Conservation (phyloP, 148 eudicot genomes). For the Pouteria glomerata region DNA sequence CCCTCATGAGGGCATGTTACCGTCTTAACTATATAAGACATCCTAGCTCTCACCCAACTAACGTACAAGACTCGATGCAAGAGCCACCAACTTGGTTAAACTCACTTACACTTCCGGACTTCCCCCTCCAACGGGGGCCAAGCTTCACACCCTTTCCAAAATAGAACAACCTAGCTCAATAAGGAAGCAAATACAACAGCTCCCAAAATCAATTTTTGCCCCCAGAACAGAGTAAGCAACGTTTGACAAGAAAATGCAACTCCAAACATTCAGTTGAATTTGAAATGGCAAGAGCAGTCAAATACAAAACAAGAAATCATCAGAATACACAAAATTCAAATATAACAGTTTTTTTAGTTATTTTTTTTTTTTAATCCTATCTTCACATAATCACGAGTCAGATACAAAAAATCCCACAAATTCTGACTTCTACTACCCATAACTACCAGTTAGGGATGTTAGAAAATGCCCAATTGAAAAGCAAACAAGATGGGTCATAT, state of each 20-base stretch:
- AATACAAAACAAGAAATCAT: neutral
- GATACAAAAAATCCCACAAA: no score
- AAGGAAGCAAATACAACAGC: neutral
- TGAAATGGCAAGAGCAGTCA: neutral
- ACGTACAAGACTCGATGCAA: no score
- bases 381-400: no score
- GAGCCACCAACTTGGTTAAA: neutral
- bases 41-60: neutral
- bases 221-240: neutral
- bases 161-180: conserved; percentile 23
- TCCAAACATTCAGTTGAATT: neutral
- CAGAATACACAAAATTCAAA: no score
- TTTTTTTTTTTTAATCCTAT: no score
- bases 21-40: no score
- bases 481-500: neutral
- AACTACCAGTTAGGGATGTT: neutral
- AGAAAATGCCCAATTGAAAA: neutral
- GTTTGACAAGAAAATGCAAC: neutral
- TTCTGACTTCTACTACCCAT: neutral
- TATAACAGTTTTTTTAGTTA: no score
- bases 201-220: no score
- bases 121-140: conserved; percentile 19
- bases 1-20: no score
- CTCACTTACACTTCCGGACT: neutral
- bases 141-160: conserved; percentile 34